These are phyloP conservation scores for Vitellaria paradoxa DNA, from an alignment of 179 eudicot genomes.

Conservation along the genomic window DNA sequence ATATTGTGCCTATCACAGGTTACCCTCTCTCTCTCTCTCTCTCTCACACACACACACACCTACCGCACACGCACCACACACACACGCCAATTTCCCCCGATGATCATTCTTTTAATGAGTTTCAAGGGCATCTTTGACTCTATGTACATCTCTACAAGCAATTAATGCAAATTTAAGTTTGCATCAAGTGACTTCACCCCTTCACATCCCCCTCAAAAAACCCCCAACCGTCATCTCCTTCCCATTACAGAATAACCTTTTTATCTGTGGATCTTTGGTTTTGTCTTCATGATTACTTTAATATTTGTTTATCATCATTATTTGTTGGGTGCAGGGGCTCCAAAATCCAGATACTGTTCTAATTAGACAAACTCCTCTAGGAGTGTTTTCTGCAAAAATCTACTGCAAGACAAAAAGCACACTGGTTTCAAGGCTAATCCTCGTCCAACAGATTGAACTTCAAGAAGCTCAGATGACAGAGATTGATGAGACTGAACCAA, in stretches of 20 bases:
- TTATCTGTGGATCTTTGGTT: not conserved
- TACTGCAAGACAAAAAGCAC: conserved; percentile 58
- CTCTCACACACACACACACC: too few relatives aligned
- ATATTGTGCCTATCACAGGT: conserved; percentile 97
- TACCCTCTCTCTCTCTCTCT: conserved; percentile 16
- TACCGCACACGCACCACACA: too few relatives aligned
- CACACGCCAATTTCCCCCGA: not conserved
- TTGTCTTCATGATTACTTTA: not conserved
- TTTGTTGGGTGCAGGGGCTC: conserved; percentile 63
- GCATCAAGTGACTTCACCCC: not conserved
- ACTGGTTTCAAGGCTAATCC: conserved; percentile 84
- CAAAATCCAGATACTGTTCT: conserved; percentile 94
- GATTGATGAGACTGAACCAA: conserved; percentile 59
- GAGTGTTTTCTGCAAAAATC: conserved; percentile 83
- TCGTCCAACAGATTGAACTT: conserved; percentile 60
- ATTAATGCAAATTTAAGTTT: not conserved
- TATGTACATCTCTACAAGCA: not conserved
- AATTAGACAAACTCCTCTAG: conserved; percentile 80
- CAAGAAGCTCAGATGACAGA: conserved; percentile 46
- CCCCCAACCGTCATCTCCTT: not conserved
- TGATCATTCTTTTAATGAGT: not conserved
- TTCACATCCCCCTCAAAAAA: too few relatives aligned
- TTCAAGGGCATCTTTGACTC: not conserved
- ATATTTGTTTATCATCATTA: not conserved
- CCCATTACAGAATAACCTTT: not conserved